Conservation (phyloP, 164 flowering plant genomes). For the Aristolochia fimbriata region DNA sequence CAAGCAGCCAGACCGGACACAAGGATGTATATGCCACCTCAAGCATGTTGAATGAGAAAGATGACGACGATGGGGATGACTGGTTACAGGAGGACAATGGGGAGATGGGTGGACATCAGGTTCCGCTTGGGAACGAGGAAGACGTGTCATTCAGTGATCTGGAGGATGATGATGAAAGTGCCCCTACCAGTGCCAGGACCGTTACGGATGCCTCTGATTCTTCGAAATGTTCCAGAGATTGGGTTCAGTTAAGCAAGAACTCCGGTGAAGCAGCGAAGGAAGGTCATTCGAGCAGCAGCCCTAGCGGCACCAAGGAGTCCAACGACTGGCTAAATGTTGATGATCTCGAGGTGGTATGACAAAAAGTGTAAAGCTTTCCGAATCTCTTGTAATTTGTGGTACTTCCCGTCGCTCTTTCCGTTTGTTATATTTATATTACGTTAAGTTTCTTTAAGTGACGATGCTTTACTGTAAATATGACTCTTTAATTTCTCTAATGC, state of each 20-base stretch:
- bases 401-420: too few relatives aligned
- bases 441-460: too few relatives aligned
- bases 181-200: constrained; percentile 32
- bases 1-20: constrained; percentile 18
- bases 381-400: too few relatives aligned
- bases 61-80: constrained; percentile 63
- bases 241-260: constrained; percentile 61
- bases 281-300: constrained; percentile 8
- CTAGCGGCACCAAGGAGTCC: constrained; percentile 35
- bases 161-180: constrained; percentile 54
- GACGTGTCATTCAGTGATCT: constrained; percentile 96
- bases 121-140: constrained; percentile 51
- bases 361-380: too few relatives aligned
- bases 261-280: constrained; percentile 31
- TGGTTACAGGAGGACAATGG: constrained; percentile 66
- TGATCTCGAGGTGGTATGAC: constrained; percentile 39
- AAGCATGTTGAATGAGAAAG: constrained; percentile 19
- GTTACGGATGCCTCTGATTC: constrained; percentile 34
- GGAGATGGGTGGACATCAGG: constrained; percentile 29
- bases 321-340: constrained; percentile 78
- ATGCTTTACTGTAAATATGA: too few relatives aligned
- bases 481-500: too few relatives aligned
- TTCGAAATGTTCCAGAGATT: constrained; percentile 53
- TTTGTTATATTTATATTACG: too few relatives aligned
- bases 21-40: constrained; percentile 11